Evolutionary conservation across 192 early-diverging fungal genomes (phyloP).

Genomic region (Dimargaris cristalligena): DNA sequence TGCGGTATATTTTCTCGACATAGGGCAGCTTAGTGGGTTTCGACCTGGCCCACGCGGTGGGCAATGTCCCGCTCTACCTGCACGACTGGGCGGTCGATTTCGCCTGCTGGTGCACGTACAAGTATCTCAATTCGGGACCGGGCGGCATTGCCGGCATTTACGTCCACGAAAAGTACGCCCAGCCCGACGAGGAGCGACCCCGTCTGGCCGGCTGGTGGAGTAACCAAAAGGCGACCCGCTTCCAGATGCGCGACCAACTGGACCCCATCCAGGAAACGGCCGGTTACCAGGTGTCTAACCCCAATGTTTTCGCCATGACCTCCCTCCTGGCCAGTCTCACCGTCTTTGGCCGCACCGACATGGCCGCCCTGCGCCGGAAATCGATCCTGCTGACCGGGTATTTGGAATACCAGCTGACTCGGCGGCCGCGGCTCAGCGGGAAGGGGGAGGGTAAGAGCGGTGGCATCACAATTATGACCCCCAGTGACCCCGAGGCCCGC

Average conservation of each 20-base stretch:
- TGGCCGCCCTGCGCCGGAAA: constrained; percentile 52
- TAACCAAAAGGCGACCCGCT: constrained; percentile 61
- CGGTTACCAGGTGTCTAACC: constrained; percentile 81
- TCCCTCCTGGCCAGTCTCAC: constrained; percentile 62
- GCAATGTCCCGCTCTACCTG: constrained; percentile 74
- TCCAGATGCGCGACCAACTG: constrained; percentile 77
- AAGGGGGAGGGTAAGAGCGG: constrained; percentile 15
- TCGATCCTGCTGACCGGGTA: constrained; percentile 69
- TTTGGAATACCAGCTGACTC: constrained; percentile 55
- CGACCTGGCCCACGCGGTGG: constrained; percentile 90
- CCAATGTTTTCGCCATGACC: constrained; percentile 53
- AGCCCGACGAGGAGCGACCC: constrained; percentile 30
- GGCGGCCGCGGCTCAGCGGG: too few species aligned
- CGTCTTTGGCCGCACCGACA: constrained; percentile 56
- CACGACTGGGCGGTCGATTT: constrained; percentile 97
- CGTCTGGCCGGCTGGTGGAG: constrained; percentile 91
- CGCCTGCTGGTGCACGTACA: constrained; percentile 98
- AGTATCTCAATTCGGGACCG: constrained; percentile 95
- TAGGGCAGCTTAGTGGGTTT: constrained; percentile 82
- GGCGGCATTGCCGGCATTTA: constrained; percentile 87
- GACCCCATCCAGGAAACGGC: constrained; percentile 61
- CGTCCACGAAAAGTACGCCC: constrained; percentile 70
- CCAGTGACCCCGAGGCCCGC: constrained; percentile 46
- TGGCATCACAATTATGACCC: constrained; percentile 59
- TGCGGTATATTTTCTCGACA: too few species aligned